These are phyloP conservation scores for Fusarium subglutinans DNA, from an alignment of 2,329 filamentous ascomycete genomes.

Conservation along the genomic window DNA sequence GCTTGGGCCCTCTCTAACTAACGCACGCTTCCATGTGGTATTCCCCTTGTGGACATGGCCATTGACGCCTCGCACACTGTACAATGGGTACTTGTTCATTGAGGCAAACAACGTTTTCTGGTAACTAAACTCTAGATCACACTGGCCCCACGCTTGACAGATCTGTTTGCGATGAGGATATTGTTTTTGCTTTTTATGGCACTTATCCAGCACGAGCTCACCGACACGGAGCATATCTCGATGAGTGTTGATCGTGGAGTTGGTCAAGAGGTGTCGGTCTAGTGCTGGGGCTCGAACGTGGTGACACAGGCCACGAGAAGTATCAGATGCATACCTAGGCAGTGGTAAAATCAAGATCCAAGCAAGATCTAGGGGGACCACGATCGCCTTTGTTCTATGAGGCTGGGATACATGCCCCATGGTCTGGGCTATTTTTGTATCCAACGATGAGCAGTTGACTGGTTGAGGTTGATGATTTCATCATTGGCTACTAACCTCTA, in stretches of 20 bases:
- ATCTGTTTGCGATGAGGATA: not conserved
- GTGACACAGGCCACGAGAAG: constrained; percentile 10
- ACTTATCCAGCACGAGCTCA: not conserved
- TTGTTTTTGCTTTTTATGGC: constrained; percentile 7
- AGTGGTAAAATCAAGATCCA: not conserved
- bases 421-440: not conserved
- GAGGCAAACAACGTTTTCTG: constrained; percentile 26
- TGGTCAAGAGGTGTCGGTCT: constrained; percentile 10
- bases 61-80: constrained; percentile 35
- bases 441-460: not conserved
- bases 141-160: constrained; percentile 5
- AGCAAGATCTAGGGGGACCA: not conserved
- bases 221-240: not conserved
- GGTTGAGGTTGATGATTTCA: not conserved
- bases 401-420: not conserved
- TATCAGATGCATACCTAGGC: not conserved
- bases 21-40: constrained; percentile 28
- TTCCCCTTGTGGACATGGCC: constrained; percentile 5
- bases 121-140: constrained; percentile 2
- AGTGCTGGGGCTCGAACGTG: constrained; percentile 13
- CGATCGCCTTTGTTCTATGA: constrained; percentile 1
- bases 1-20: constrained; percentile 24
- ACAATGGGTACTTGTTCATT: not conserved
- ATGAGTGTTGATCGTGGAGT: not conserved
- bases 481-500: not conserved